These are phyloP conservation scores for Colletotrichum sp. DNA, from an alignment of 2,329 filamentous ascomycete genomes.

Conservation along the genomic window DNA sequence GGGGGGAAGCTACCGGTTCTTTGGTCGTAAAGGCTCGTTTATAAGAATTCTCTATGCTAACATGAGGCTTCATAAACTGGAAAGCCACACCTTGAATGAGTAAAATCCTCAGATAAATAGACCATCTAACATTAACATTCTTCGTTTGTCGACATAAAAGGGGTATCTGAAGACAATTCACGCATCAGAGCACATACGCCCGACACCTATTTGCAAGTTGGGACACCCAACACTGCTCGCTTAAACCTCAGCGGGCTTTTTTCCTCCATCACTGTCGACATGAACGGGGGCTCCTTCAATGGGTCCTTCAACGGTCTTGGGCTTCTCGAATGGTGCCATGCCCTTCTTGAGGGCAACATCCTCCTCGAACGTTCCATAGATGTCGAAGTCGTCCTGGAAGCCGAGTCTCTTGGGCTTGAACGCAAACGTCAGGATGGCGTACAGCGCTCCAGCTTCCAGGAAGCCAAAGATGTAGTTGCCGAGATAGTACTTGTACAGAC, in stretches of 20 bases:
- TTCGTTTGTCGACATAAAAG: not conserved
- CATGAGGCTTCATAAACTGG: not conserved
- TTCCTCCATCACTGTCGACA: not conserved
- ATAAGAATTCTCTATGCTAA: not conserved
- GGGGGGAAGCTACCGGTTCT: slow-evolving; percentile 25
- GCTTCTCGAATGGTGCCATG: slow-evolving; percentile 16
- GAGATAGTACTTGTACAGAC: slow-evolving; percentile 26
- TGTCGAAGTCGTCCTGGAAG: slow-evolving; percentile 12
- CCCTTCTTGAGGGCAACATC: slow-evolving; percentile 14
- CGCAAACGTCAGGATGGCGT: slow-evolving; percentile 8
- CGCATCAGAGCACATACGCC: not conserved
- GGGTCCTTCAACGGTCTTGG: not conserved
- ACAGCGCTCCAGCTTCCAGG: slow-evolving; percentile 11
- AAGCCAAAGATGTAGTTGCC: slow-evolving; percentile 24
- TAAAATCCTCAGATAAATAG: not conserved
- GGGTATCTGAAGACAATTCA: not conserved
- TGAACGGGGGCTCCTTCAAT: not conserved
- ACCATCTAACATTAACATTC: not conserved
- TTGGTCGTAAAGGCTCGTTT: not conserved
- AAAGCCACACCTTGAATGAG: not conserved
- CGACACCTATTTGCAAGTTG: not conserved
- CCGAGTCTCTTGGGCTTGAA: slow-evolving; percentile 17
- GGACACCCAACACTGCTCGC: not conserved
- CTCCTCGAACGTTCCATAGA: slow-evolving; percentile 22
- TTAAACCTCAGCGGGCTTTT: not conserved